Percentiles rank a stretch among this genome's conserved stretches.
phyloP scores from a whole-genome alignment of 2,329 filamentous ascomycete species.

The Parastagonospora avenae region DNA sequence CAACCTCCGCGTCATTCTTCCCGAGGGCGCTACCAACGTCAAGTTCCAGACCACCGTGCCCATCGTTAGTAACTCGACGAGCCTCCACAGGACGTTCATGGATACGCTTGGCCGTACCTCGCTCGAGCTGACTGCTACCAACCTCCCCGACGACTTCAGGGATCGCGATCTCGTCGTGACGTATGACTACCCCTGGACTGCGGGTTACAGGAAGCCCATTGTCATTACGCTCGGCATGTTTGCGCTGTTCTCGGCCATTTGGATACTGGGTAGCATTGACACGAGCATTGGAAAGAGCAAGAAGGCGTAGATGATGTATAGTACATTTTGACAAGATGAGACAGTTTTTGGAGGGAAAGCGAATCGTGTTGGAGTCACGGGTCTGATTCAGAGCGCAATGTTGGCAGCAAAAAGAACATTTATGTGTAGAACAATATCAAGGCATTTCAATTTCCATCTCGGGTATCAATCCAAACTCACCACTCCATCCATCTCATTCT shows the following conservation, averaged over 20 bases:
- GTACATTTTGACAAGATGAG: background rate
- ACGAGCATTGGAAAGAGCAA: slow-evolving; percentile 74
- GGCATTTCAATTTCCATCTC: slow-evolving; percentile 6
- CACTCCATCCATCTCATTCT: background rate
- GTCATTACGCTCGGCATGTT: slow-evolving; percentile 77
- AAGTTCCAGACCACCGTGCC: slow-evolving; percentile 78
- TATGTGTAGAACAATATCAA: slow-evolving; percentile 29
- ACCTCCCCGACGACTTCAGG: slow-evolving; percentile 88
- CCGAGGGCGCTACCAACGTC: slow-evolving; percentile 88
- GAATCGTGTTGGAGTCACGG: slow-evolving; percentile 2
- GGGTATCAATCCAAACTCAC: background rate
- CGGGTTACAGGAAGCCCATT: slow-evolving; percentile 82
- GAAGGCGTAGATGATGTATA: slow-evolving; percentile 23
- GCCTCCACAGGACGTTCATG: slow-evolving; percentile 85
- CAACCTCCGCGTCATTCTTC: slow-evolving; percentile 80
- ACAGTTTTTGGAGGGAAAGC: slow-evolving; percentile 1
- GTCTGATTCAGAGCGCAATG: slow-evolving; percentile 1
- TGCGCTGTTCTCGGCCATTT: slow-evolving; percentile 74
- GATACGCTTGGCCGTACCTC: slow-evolving; percentile 89
- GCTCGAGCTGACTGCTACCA: slow-evolving; percentile 78
- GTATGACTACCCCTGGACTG: slow-evolving; percentile 80
- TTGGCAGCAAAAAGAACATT: background rate
- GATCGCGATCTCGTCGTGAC: slow-evolving; percentile 83
- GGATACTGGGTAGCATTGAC: slow-evolving; percentile 77
- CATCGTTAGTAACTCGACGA: slow-evolving; percentile 64